phyloP scores from a whole-genome alignment of 2,329 filamentous ascomycete genomes.

The Stemphylium beticola region DNA sequence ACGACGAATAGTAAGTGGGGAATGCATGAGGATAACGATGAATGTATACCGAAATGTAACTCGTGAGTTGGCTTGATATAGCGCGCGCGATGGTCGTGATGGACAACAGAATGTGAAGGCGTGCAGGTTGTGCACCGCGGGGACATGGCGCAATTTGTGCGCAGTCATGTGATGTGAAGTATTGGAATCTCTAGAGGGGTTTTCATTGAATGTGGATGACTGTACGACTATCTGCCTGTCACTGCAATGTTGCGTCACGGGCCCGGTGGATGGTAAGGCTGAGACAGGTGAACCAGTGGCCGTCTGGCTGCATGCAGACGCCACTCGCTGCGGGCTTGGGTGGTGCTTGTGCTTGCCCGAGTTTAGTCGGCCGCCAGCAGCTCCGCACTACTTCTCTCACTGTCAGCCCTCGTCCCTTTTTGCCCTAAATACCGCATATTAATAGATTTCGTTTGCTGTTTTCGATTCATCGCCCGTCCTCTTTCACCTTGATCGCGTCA shows the following conservation, averaged over 20 bases:
- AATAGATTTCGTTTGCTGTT: constrained; percentile 13
- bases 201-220: not conserved
- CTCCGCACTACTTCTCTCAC: constrained; percentile 7
- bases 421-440: constrained; percentile 8
- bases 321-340: constrained; percentile 4
- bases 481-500: not conserved
- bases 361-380: constrained; percentile 14
- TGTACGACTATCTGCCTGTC: not conserved
- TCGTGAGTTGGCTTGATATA: not conserved
- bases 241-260: not conserved
- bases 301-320: constrained; percentile 4
- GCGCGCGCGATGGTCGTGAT: not conserved
- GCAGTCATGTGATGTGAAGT: not conserved
- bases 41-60: not conserved
- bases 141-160: not conserved
- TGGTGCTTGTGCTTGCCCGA: constrained; percentile 5
- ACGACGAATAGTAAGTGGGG: not conserved
- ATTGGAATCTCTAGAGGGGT: too few relatives aligned
- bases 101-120: not conserved
- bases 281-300: constrained; percentile 6
- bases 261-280: not conserved
- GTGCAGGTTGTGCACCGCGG: not conserved
- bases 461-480: not conserved
- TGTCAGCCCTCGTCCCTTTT: constrained; percentile 9
- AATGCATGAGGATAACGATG: constrained; percentile 4